Percentiles rank a stretch among this genome's conserved stretches.
phyloP scores from a whole-genome alignment of 306 rosid species.

The Quercus mongolica region DNA sequence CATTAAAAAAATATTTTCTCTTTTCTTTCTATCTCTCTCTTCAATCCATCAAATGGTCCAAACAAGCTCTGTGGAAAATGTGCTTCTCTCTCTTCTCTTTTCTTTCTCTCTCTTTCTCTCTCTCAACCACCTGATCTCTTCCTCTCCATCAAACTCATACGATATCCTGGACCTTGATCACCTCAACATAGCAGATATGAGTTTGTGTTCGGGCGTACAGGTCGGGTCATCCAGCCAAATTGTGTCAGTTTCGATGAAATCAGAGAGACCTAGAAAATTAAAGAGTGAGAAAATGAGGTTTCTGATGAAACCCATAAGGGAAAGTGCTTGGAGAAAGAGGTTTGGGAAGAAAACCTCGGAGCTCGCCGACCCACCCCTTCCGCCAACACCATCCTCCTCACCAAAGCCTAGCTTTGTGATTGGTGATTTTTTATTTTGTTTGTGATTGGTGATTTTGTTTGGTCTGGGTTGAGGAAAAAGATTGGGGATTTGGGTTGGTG shows the following conservation, averaged over 20 bases:
- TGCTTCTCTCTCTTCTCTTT: constrained; percentile 38
- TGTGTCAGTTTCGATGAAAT: constrained; percentile 51
- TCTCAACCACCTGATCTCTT: constrained; percentile 67
- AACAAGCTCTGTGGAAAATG: constrained; percentile 72
- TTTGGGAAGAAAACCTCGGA: constrained; percentile 58
- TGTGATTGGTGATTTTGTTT: too few species aligned
- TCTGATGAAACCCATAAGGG: constrained; percentile 55
- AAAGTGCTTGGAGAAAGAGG: constrained; percentile 52
- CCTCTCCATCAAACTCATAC: constrained; percentile 56
- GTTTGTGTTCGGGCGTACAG: constrained; percentile 26
- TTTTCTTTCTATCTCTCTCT: too few species aligned
- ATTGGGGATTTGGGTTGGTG: too few species aligned
- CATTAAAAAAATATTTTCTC: too few species aligned
- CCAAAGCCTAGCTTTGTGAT: too few species aligned
- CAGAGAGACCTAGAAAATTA: constrained; percentile 60
- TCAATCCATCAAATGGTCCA: constrained; percentile 90
- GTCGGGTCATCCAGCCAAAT: constrained; percentile 36
- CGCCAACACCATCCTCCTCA: neutral
- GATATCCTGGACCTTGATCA: constrained; percentile 37
- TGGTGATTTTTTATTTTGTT: too few species aligned
- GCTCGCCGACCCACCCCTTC: constrained; percentile 16
- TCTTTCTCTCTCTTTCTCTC: too few species aligned
- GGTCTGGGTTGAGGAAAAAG: too few species aligned
- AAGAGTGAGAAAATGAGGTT: constrained; percentile 51
- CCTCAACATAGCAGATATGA: constrained; percentile 52